Percentiles rank a stretch among this genome's conserved stretches.
Conservation (phyloP, 1,284 basidiomycete species). For the Cerioporus squamosus region DNA sequence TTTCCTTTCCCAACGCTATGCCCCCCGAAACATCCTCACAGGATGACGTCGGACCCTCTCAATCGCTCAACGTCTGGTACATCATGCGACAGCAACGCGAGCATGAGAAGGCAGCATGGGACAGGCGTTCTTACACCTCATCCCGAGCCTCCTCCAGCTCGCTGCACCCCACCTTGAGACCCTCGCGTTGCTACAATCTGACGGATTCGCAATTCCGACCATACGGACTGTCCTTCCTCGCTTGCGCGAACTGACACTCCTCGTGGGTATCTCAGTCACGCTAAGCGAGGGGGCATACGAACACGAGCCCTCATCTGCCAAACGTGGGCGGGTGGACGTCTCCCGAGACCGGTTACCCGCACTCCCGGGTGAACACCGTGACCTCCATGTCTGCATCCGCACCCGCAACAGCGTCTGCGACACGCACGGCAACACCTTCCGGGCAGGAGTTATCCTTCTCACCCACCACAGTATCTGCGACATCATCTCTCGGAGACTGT, state of each 20-base stretch:
- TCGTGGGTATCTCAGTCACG: constrained; percentile 21
- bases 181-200: constrained; percentile 21
- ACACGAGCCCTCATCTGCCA: too few species aligned
- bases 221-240: constrained; percentile 11
- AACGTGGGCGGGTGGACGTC: not conserved
- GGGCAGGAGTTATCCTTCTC: not conserved
- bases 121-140: constrained; percentile 13
- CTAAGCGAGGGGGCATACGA: not conserved
- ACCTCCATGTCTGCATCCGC: too few species aligned
- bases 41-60: not conserved
- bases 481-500: not conserved
- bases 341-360: not conserved
- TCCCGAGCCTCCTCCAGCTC: constrained; percentile 13
- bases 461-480: not conserved
- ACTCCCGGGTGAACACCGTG: not conserved
- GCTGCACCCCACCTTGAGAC: constrained; percentile 18
- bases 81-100: constrained; percentile 14
- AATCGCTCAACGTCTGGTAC: constrained; percentile 7
- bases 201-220: constrained; percentile 13
- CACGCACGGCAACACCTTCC: too few species aligned
- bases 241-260: constrained; percentile 22
- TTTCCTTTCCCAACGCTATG: constrained; percentile 10
- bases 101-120: constrained; percentile 21
- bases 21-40: not conserved
- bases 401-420: not conserved